Base-by-base conservation (phyloP, 106 monocot species). In the Ottelia alismoides region DNA sequence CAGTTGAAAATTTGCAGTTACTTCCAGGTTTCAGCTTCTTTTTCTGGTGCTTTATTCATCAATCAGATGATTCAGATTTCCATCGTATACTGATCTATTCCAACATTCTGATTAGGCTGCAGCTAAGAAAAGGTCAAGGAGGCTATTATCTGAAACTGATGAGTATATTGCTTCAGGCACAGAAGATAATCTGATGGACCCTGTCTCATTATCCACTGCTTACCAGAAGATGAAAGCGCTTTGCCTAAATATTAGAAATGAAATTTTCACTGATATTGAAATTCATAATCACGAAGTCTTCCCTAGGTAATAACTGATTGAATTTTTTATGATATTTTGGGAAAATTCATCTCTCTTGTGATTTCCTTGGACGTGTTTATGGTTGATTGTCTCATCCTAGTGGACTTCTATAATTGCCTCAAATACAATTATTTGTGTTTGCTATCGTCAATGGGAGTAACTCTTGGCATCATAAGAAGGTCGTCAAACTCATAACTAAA, bases 251-350 rank as follows among this genome's bases (percentile, higher is more conserved):
- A 58, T 89, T 21, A 81, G 89, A 56, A 82, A 89, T 70, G 96
- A 98, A 66, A 85, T 98, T 30, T 96, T 72, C 49, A 89, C 85
- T 28, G 96, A 98, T 66, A 98, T 98, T 58, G 85, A 89, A 65
- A 89, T 89, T 57, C 89, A 98, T 66, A 75, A 81, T 60, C 76
- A 76, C 18, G 82, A 98, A 56, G 76, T 85, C 5, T 77, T 98
- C 18, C 96, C 96, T n/a, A 92, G 91, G 91, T 92, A 63, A 25
- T n/a, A n/a, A n/a, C n/a, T n/a, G n/a, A n/a, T n/a, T n/a, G n/a
- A n/a, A n/a, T n/a, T n/a, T n/a, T n/a, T n/a, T n/a, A n/a, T n/a
- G n/a, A n/a, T n/a, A n/a, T n/a, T n/a, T n/a, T n/a, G n/a, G n/a
- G n/a, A n/a, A n/a, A n/a, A n/a, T n/a, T n/a, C n/a, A n/a, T n/a